Percentiles rank a stretch among this genome's conserved stretches.
Evolutionary conservation across 148 eudicot genomes (phyloP).

Genomic region (Mesembryanthemum crystallinum): DNA sequence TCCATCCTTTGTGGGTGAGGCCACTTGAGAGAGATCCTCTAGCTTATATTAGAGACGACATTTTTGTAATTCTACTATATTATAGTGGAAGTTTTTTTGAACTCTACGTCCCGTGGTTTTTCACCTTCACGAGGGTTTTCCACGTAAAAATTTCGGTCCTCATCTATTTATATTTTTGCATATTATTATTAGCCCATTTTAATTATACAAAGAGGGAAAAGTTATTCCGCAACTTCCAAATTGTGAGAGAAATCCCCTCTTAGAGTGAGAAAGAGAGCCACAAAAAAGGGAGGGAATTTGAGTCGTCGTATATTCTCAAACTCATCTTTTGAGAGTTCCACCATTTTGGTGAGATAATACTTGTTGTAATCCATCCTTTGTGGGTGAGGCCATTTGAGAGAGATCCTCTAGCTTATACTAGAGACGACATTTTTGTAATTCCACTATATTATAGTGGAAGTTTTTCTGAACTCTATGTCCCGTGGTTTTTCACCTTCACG

Average conservation of each 20-base stretch:
- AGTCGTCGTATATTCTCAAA: too few relatives aligned
- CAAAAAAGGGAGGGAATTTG: too few relatives aligned
- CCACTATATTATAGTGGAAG: conserved; percentile 1
- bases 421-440: background rate
- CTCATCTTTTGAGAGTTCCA: background rate
- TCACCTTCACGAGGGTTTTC: background rate
- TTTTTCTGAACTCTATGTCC: background rate
- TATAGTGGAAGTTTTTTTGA: conserved; percentile 2
- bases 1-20: background rate
- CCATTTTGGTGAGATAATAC: background rate
- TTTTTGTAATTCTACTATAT: background rate
- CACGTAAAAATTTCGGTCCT: background rate
- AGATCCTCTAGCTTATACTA: background rate
- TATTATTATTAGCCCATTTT: background rate
- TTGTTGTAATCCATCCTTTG: background rate
- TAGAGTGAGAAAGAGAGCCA: too few relatives aligned
- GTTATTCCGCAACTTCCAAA: too few relatives aligned
- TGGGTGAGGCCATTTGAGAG: background rate
- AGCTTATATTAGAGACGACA: background rate
- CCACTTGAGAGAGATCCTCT: too few relatives aligned
- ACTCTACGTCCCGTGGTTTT: background rate
- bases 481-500: background rate
- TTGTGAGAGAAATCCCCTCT: too few relatives aligned
- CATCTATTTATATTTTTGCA: background rate
- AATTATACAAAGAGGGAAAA: background rate